Base-by-base conservation (phyloP, 176 grass and related monocot genomes). In the Ampelocalamus luodianensis region DNA sequence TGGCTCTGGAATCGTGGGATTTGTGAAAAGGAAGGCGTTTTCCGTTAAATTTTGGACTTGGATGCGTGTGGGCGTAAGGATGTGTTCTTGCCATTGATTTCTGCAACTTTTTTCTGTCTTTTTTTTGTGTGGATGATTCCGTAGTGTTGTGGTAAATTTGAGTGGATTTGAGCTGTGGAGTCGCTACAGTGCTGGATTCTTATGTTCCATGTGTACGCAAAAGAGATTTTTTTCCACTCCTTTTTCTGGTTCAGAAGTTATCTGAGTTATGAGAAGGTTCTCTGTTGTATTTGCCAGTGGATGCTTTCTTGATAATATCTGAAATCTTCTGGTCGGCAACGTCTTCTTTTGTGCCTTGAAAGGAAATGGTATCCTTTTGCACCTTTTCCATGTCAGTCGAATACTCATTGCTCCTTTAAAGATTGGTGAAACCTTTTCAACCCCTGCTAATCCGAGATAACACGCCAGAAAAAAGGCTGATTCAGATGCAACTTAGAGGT, bases 391-490 rank as follows among this genome's bases (percentile, higher is more conserved):
- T 83, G 67, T 78, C 13, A 51, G 59, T 59, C 68, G 49, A 83
- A 68, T 83, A 87, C 89, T 74, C 81, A 51, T 79, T 79, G 84
- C 79, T 67, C 74, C 73, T 55, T 87, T 39, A 86, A 90, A 65
- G 24, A 73, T 46, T 56, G 45, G 36, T 36, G 67, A 46, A 24
- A 49, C 18, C 59, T 84, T 84, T 54, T 36, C 79, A 15, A 43
- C 23, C 22, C 17, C 56, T 56, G 46, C 49, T 80, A 78, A 83
- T 83, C 73, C 14, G 61, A 45, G 60, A 45, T 67, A 42, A 18
- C 78, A 26, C 11, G 24, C 68, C 74, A 39, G 4, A 49, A 18
- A 42, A 39, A 76, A 83, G 68, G 42, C 49, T 74, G 62, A 68
- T 87, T 79, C 89, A 87, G 74, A 49, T 87, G 67, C 68, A 56